These are phyloP conservation scores for Urostyla sp. DNA, from an alignment of 73 alveolate genomes.

Conservation along the genomic window DNA sequence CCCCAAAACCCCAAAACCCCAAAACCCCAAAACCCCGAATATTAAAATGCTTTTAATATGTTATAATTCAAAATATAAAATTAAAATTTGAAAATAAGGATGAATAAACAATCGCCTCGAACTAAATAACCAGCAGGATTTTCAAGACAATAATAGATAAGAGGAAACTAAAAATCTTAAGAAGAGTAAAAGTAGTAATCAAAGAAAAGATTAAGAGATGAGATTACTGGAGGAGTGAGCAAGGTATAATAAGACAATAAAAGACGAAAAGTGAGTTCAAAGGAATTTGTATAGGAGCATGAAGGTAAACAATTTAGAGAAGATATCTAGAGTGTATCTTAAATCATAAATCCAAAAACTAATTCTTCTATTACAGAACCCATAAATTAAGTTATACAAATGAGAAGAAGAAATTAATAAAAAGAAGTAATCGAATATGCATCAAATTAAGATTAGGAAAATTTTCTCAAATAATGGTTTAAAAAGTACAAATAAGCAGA, in stretches of 20 bases:
- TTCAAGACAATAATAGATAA: not conserved
- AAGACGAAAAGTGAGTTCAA: not conserved
- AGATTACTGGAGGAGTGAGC: not conserved
- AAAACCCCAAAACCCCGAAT: constrained; percentile 39
- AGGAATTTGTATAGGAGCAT: not conserved
- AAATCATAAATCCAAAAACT: not conserved
- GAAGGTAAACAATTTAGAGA: not conserved
- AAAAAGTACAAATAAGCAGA: not conserved
- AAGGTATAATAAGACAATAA: not conserved
- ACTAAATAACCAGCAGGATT: not conserved
- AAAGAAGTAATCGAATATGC: not conserved
- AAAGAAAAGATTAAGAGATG: not conserved
- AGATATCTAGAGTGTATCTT: not conserved
- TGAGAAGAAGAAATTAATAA: not conserved
- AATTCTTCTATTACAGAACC: not conserved
- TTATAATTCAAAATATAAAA: not conserved
- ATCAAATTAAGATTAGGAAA: not conserved
- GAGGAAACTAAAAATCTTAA: not conserved
- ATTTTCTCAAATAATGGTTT: not conserved
- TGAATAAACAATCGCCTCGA: no score
- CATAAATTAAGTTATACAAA: not conserved
- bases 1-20: no score
- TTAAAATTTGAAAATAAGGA: not conserved
- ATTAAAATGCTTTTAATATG: not conserved
- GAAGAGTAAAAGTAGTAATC: not conserved